Percentiles rank a stretch among this genome's conserved stretches.
phyloP scores from a whole-genome alignment of 169 alveolate species.

The Eimeria falciformis region DNA sequence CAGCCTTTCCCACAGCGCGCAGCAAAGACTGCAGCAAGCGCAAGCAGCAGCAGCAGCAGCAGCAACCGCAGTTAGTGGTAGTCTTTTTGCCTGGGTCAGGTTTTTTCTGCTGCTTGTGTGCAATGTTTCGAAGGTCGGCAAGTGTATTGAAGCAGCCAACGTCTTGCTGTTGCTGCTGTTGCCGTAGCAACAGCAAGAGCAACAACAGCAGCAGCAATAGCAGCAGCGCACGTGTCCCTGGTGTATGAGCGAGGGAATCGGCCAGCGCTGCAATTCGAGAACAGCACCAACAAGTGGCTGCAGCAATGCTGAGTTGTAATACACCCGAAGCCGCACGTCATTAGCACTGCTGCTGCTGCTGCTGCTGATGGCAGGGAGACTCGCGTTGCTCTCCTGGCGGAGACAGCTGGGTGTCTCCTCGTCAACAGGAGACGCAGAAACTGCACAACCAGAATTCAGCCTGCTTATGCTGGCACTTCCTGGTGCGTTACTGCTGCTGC shows the following conservation, averaged over 20 bases:
- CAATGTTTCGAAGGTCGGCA: no score
- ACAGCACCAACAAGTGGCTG: conserved; percentile 46
- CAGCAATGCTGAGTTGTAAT: conserved; percentile 35
- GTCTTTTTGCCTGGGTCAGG: no score
- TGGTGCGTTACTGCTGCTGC: background rate
- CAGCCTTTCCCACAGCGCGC: conserved; percentile 30
- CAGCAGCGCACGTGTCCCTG: conserved; percentile 65
- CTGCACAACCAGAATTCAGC: conserved; percentile 1
- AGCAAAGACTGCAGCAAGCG: conserved; percentile 43
- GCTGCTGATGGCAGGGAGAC: conserved; percentile 9
- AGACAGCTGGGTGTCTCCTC: background rate
- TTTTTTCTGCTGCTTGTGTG: no score
- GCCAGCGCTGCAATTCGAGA: conserved; percentile 63
- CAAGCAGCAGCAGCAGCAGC: conserved; percentile 37
- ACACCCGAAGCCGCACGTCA: conserved; percentile 29
- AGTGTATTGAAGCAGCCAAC: background rate
- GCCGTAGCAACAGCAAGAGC: background rate
- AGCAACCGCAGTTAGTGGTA: background rate
- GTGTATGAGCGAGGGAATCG: conserved; percentile 37
- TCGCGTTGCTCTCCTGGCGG: conserved; percentile 42
- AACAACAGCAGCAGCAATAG: background rate
- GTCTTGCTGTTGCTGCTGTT: background rate
- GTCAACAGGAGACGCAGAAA: conserved; percentile 27
- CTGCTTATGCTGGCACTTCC: background rate
- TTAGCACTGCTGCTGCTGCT: conserved; percentile 47